Conservation (phyloP, 257 asterid species). For the Marsdenia floribunda region DNA sequence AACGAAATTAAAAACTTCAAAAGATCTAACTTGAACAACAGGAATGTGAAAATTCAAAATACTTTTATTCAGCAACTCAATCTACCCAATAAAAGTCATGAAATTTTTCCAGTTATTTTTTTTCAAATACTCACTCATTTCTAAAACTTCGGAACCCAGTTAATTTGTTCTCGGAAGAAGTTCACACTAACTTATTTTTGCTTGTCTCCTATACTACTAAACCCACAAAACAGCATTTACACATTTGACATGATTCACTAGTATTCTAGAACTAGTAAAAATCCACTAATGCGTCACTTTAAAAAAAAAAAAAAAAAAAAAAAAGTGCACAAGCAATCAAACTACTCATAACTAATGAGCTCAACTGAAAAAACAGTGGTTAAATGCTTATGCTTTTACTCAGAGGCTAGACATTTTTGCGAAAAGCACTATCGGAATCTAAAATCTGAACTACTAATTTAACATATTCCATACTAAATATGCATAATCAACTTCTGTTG, state of each 20-base stretch:
- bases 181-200: too few relatives aligned
- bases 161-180: not conserved
- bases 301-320: too few relatives aligned
- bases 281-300: not conserved
- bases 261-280: not conserved
- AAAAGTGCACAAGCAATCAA: not conserved
- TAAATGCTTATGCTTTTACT: not conserved
- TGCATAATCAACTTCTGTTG: not conserved
- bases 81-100: not conserved
- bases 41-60: not conserved
- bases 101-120: not conserved
- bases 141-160: not conserved
- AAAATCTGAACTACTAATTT: not conserved
- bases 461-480: not conserved
- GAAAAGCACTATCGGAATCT: not conserved
- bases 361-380: not conserved
- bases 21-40: not conserved
- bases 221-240: not conserved
- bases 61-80: not conserved
- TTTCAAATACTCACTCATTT: not conserved
- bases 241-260: not conserved
- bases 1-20: not conserved
- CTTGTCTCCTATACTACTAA: not conserved
- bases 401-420: not conserved
- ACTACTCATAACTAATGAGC: not conserved